These are phyloP conservation scores for Neopestalotiopsis sp. DNA, from an alignment of 2,329 filamentous ascomycete species.

Conservation along the genomic window DNA sequence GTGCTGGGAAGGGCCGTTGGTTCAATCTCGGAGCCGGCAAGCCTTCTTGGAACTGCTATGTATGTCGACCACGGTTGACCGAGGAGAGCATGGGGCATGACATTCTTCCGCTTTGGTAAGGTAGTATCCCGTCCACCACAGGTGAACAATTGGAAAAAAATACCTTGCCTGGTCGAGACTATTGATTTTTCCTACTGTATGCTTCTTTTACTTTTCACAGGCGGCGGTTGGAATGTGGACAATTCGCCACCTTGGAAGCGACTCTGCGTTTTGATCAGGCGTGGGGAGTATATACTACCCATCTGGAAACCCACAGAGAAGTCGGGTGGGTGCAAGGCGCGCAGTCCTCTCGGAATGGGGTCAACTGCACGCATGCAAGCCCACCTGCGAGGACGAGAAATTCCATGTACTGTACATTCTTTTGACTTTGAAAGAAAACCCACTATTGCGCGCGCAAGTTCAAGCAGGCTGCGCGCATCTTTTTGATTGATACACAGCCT, in stretches of 20 bases:
- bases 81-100: not conserved
- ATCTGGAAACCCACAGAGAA: not conserved
- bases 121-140: slow-evolving; percentile 9
- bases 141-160: not conserved
- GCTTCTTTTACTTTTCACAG: too few species aligned
- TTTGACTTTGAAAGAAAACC: too few species aligned
- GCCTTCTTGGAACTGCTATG: not conserved
- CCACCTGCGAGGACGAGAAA: too few species aligned
- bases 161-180: not conserved
- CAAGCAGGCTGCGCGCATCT: too few species aligned
- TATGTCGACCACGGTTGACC: not conserved
- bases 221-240: not conserved
- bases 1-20: not conserved
- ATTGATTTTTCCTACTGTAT: not conserved
- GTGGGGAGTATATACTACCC: too few species aligned
- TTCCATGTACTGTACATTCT: too few species aligned
- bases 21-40: not conserved
- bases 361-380: too few species aligned
- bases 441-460: too few species aligned
- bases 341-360: not conserved
- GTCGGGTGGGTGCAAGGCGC: not conserved
- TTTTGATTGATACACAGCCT: too few species aligned
- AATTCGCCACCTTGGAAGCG: not conserved
- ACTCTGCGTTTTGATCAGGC: not conserved
- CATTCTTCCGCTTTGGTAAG: slow-evolving; percentile 15